phyloP scores from a whole-genome alignment of 2,329 filamentous ascomycete genomes.

The Endothia cerciana region DNA sequence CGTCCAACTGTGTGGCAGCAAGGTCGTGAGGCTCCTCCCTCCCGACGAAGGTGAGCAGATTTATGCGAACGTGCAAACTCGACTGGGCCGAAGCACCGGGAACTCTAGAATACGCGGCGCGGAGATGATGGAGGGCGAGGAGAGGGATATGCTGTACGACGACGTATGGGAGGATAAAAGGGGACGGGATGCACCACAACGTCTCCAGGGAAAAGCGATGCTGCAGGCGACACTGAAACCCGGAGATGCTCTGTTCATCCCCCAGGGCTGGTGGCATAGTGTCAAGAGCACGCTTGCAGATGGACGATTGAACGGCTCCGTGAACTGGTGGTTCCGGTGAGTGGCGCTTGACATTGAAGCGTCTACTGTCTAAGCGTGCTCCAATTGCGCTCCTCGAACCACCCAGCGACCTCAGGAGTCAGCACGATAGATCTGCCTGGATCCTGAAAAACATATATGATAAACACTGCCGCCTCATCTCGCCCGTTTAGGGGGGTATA shows the following conservation, averaged over 20 bases:
- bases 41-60: constrained; percentile 66
- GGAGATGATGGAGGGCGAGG: constrained; percentile 89
- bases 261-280: constrained; percentile 86
- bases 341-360: not conserved
- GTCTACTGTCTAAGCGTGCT: not conserved
- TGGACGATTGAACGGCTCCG: constrained; percentile 46
- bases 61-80: constrained; percentile 58
- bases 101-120: constrained; percentile 67
- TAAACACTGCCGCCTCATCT: not conserved
- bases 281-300: constrained; percentile 63
- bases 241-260: constrained; percentile 78
- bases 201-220: constrained; percentile 32
- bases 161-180: constrained; percentile 67
- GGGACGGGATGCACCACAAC: constrained; percentile 32
- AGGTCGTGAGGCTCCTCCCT: constrained; percentile 72
- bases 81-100: constrained; percentile 40
- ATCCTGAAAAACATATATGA: not conserved
- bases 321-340: constrained; percentile 83
- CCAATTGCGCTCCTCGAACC: not conserved
- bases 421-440: not conserved
- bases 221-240: constrained; percentile 60
- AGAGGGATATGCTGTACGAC: constrained; percentile 67
- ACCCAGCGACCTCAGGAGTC: not conserved
- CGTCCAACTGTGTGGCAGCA: constrained; percentile 75
- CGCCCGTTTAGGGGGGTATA: too few relatives aligned